Evolutionary conservation across 495 filamentous ascomycete species (phyloP).

Genomic region (Trichoderma parareesei): DNA sequence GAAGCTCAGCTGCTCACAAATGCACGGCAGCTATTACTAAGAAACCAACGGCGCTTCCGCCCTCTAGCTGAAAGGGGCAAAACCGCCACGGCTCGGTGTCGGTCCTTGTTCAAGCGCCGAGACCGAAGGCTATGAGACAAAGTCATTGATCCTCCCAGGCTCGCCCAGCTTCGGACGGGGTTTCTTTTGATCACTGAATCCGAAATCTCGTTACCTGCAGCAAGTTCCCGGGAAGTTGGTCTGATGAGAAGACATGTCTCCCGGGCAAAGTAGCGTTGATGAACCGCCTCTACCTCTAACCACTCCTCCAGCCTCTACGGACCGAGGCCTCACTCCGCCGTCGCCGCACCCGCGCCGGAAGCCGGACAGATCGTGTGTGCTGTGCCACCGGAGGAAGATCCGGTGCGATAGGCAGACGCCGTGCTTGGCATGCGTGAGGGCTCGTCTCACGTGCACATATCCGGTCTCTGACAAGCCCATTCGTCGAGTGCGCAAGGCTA

Average conservation of each 20-base stretch:
- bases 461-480: neutral
- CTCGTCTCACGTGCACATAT: constrained; percentile 7
- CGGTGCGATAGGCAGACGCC: constrained; percentile 7
- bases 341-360: neutral
- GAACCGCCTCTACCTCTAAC: neutral
- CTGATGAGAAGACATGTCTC: constrained; percentile 1
- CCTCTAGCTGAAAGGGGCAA: neutral
- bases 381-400: constrained; percentile 12
- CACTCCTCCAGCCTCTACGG: neutral
- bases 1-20: neutral
- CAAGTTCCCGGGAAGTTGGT: neutral
- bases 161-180: neutral
- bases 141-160: neutral
- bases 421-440: constrained; percentile 10
- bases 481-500: constrained; percentile 8
- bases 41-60: neutral
- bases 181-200: neutral
- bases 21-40: neutral
- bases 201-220: neutral
- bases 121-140: neutral
- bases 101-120: neutral
- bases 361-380: constrained; percentile 3
- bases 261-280: neutral
- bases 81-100: neutral
- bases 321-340: neutral